Evolutionary conservation across 495 filamentous ascomycete species (phyloP).

Genomic region (Podospora tetraspora): DNA sequence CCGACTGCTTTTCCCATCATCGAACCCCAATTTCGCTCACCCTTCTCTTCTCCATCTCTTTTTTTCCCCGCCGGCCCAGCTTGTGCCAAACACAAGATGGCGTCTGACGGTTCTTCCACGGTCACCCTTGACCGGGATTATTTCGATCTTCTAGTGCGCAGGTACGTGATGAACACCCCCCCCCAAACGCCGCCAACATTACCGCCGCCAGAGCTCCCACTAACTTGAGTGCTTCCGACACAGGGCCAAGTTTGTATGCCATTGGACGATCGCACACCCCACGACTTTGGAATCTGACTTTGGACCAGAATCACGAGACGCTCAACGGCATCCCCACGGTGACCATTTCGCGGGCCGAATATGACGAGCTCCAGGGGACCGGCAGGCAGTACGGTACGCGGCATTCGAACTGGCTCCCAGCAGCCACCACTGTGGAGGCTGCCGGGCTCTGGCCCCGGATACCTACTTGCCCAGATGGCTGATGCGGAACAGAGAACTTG

Average conservation of each 20-base stretch:
- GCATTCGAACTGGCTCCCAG: not conserved
- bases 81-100: slow-evolving; percentile 18
- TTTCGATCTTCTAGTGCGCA: slow-evolving; percentile 49
- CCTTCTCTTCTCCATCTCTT: slow-evolving; percentile 8
- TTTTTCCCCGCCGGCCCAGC: slow-evolving; percentile 7
- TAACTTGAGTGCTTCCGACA: not conserved
- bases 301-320: slow-evolving; percentile 11
- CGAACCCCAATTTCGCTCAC: not conserved
- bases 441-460: not conserved
- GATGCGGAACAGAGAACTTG: slow-evolving; percentile 48
- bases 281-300: not conserved
- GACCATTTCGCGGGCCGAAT: slow-evolving; percentile 30
- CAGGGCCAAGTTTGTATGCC: slow-evolving; percentile 29
- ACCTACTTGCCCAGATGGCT: not conserved
- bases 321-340: slow-evolving; percentile 8
- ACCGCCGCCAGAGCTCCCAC: not conserved
- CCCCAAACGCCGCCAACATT: slow-evolving; percentile 2
- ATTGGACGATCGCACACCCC: not conserved
- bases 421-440: not conserved
- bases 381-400: slow-evolving; percentile 35
- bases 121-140: slow-evolving; percentile 50
- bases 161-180: slow-evolving; percentile 33
- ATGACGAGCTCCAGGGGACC: slow-evolving; percentile 27
- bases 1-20: not conserved
- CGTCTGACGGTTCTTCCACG: slow-evolving; percentile 24